Conservation (phyloP, 768 basidiomycete species). For the Naganishia onofrii region DNA sequence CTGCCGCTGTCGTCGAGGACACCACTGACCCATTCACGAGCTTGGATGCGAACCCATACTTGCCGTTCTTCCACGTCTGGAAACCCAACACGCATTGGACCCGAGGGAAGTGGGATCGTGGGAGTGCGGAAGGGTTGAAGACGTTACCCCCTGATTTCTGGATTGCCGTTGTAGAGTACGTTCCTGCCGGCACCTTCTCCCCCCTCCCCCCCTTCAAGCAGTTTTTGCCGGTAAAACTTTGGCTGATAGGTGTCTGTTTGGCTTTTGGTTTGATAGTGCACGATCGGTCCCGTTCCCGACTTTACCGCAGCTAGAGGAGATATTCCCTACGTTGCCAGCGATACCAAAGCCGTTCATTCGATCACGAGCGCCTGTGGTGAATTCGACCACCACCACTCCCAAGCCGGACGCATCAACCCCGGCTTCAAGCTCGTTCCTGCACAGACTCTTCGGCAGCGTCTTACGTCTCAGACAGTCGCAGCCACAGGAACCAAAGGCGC, state of each 20-base stretch:
- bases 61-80: constrained; percentile 83
- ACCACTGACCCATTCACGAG: constrained; percentile 32
- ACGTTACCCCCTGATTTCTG: constrained; percentile 81
- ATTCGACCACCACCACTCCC: background rate
- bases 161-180: constrained; percentile 80
- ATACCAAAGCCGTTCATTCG: constrained; percentile 59
- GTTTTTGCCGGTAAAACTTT: too few relatives aligned
- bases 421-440: background rate
- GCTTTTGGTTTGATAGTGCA: constrained; percentile 58
- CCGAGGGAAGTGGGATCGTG: constrained; percentile 46
- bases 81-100: constrained; percentile 77
- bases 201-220: too few relatives aligned
- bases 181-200: too few relatives aligned
- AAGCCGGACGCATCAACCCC: background rate
- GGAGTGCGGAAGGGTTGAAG: constrained; percentile 63
- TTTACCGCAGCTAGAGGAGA: constrained; percentile 67
- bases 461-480: background rate
- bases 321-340: constrained; percentile 69
- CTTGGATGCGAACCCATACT: constrained; percentile 59
- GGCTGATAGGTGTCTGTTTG: background rate
- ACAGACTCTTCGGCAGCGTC: background rate
- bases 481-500: background rate
- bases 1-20: constrained; percentile 30
- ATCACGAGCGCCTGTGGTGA: constrained; percentile 21
- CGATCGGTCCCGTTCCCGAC: constrained; percentile 78